These are phyloP conservation scores for Penicillium sumatraense DNA, from an alignment of 2,329 filamentous ascomycete species.

Conservation along the genomic window DNA sequence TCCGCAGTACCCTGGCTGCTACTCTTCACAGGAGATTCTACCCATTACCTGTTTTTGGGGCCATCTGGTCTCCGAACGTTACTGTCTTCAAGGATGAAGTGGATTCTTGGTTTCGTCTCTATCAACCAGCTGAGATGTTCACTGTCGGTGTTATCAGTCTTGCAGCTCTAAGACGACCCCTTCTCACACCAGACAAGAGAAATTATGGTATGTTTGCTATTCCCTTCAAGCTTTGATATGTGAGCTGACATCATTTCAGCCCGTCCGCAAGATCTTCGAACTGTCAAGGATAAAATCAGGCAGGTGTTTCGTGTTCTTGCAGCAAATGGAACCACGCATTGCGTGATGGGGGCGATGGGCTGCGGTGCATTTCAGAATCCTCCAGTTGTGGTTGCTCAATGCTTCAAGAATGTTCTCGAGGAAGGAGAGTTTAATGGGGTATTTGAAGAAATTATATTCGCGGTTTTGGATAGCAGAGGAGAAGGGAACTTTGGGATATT, in stretches of 20 bases:
- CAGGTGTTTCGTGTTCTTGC: slow-evolving; percentile 60
- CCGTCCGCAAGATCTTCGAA: slow-evolving; percentile 44
- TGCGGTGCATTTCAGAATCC: slow-evolving; percentile 68
- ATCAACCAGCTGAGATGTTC: slow-evolving; percentile 37
- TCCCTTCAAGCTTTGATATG: background rate
- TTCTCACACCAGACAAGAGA: slow-evolving; percentile 12
- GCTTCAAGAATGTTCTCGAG: slow-evolving; percentile 62
- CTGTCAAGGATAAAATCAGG: slow-evolving; percentile 63
- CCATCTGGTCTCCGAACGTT: slow-evolving; percentile 60
- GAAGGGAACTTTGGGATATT: slow-evolving; percentile 25
- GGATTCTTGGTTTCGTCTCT: slow-evolving; percentile 8
- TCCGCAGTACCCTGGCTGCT: slow-evolving; percentile 49
- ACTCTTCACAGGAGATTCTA: slow-evolving; percentile 46
- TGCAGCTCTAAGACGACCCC: slow-evolving; percentile 54
- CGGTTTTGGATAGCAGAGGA: slow-evolving; percentile 52
- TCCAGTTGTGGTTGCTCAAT: slow-evolving; percentile 58
- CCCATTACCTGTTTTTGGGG: slow-evolving; percentile 52
- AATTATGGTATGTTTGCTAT: slow-evolving; percentile 10
- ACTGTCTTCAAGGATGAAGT: slow-evolving; percentile 56
- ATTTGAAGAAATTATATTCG: slow-evolving; percentile 66
- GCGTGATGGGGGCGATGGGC: slow-evolving; percentile 65
- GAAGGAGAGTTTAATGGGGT: slow-evolving; percentile 63
- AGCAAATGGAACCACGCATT: slow-evolving; percentile 34
- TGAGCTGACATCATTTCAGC: slow-evolving; percentile 4
- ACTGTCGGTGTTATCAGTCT: slow-evolving; percentile 60